Base-by-base conservation (phyloP, 179 eudicot species). In the Corrigiola litoralis region DNA sequence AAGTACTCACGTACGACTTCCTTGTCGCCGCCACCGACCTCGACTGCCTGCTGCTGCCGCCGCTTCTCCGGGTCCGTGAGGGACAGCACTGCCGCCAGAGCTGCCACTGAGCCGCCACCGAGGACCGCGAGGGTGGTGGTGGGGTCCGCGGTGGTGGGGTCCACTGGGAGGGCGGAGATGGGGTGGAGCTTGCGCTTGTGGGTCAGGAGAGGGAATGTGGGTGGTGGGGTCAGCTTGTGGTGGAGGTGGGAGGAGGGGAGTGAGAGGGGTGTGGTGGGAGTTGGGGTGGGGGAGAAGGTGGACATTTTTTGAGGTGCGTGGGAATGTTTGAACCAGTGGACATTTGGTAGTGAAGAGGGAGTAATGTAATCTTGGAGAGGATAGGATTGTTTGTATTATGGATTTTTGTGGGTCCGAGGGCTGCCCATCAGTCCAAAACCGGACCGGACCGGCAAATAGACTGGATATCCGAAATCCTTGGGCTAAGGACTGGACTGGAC, bases 1-100 rank as follows among this genome's bases (percentile, higher is more conserved):
- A 94, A 94, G 77, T 94, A 94, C 78, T 94, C 95, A 36, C 77
- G 61, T 16, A 94, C 99, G 24, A 94, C 99, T 76, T 94, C 99
- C 86, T 94, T 94, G 58, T 94, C 99, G 0, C 87, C 90, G 13
- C 99, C 99, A 8, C 96, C 96, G 2, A 94, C 96, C 64, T 85
- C 88, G 79, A 78, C 91, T 42, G 99, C 99, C 75, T 90, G 99
- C 42, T 80, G 58, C 72, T 81, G 87, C 33, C 99, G 81, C 37
- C 99, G 84, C 76, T 68, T 72, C 70, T 94, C 99, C 0, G 99
- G 99, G 81, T 94, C 99, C 2, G 94, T 5, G 2, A 90, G 66
- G 5, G 94, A 70, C 0, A 94, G 67, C 0, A 78, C 75, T 0
- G 97, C 99, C 11, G 97, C 97, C 0, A 90, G 59, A 2, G 87